Evolutionary conservation across 495 filamentous ascomycete species (phyloP).

Genomic region (Tuber umbilicatum): DNA sequence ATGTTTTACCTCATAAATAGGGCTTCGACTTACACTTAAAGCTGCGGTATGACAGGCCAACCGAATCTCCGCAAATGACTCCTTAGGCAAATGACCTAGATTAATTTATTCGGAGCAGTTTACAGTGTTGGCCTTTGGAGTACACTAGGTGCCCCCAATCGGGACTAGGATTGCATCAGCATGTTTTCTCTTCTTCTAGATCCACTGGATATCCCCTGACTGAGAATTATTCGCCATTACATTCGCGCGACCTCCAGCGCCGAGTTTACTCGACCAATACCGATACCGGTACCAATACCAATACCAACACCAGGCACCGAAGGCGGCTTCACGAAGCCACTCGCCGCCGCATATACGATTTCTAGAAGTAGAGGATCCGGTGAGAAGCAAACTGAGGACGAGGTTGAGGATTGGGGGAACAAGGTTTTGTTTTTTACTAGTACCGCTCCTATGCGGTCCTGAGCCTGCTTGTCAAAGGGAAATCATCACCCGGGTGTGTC

Average conservation of each 20-base stretch:
- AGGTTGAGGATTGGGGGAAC: slow-evolving; percentile 49
- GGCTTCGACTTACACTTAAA: slow-evolving; percentile 36
- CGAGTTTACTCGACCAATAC: slow-evolving; percentile 60
- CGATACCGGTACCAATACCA: too few relatives aligned
- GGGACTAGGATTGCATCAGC: slow-evolving; percentile 54
- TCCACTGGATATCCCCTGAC: slow-evolving; percentile 54
- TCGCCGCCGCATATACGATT: slow-evolving; percentile 53
- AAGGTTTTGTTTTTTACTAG: slow-evolving; percentile 50
- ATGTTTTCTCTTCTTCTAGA: slow-evolving; percentile 57
- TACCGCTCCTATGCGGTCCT: slow-evolving; percentile 64
- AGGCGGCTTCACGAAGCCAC: slow-evolving; percentile 56
- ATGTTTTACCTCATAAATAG: slow-evolving; percentile 11
- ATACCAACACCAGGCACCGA: slow-evolving; percentile 54
- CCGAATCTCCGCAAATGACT: slow-evolving; percentile 45
- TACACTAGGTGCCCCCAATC: too few relatives aligned
- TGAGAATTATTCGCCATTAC: slow-evolving; percentile 62
- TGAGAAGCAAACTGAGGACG: slow-evolving; percentile 46
- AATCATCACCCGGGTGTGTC: slow-evolving; percentile 23
- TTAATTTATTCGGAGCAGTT: slow-evolving; percentile 69
- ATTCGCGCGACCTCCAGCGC: slow-evolving; percentile 56
- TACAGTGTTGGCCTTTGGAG: slow-evolving; percentile 68
- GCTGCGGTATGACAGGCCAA: slow-evolving; percentile 48
- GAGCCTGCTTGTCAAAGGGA: slow-evolving; percentile 66
- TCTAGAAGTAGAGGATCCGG: slow-evolving; percentile 46
- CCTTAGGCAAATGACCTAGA: slow-evolving; percentile 61